Evolutionary conservation across 202 grass and related monocot genomes (phyloP).

Genomic region (Setaria viridis): DNA sequence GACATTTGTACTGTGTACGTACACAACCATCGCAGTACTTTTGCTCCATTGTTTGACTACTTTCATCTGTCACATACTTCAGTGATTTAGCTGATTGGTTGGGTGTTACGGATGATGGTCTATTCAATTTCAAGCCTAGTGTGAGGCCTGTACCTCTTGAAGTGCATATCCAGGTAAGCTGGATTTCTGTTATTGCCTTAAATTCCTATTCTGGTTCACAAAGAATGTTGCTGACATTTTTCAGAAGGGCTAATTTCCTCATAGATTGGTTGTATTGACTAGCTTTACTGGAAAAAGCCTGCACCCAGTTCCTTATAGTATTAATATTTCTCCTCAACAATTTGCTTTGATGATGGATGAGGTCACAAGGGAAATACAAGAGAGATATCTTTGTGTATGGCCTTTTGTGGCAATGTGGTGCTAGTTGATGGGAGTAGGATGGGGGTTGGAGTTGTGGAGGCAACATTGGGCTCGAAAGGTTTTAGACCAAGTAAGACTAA

Average conservation of each 20-base stretch:
- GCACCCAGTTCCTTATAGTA: slow-evolving; percentile 16
- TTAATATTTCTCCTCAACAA: slow-evolving; percentile 29
- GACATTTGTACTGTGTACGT: slow-evolving; percentile 15
- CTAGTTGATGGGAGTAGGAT: slow-evolving; percentile 10
- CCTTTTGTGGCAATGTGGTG: slow-evolving; percentile 3
- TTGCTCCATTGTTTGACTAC: slow-evolving; percentile 35
- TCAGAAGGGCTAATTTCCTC: slow-evolving; percentile 30
- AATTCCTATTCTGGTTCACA: slow-evolving; percentile 30
- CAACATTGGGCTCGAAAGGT: not conserved
- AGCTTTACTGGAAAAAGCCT: slow-evolving; percentile 37
- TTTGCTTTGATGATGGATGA: slow-evolving; percentile 1
- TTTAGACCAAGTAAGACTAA: not conserved
- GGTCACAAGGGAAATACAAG: not conserved
- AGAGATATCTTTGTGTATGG: not conserved
- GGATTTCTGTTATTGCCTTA: slow-evolving; percentile 39
- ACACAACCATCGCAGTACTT: slow-evolving; percentile 14
- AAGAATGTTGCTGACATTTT: slow-evolving; percentile 25
- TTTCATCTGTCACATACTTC: slow-evolving; percentile 42
- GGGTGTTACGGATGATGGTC: slow-evolving; percentile 83
- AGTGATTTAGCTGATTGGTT: slow-evolving; percentile 96
- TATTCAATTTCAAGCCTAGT: slow-evolving; percentile 99
- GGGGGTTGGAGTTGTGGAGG: not conserved
- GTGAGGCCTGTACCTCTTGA: slow-evolving; percentile 97
- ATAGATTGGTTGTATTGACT: slow-evolving; percentile 25
- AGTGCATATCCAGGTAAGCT: slow-evolving; percentile 95